These are phyloP conservation scores for Taphrina flavorubra DNA, from an alignment of 1,139 yeast species.

Conservation along the genomic window DNA sequence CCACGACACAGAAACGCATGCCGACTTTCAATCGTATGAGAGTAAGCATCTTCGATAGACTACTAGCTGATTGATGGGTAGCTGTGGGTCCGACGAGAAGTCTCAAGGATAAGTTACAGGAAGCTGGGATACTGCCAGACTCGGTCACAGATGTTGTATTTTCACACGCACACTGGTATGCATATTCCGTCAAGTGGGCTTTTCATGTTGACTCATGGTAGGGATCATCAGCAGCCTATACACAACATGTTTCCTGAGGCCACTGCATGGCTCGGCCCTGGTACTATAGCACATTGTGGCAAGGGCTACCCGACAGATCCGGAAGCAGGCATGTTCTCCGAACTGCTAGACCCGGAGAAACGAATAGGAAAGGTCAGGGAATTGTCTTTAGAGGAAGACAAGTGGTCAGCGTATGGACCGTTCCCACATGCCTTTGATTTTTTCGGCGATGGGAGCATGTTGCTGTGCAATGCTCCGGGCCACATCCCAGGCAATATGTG, in stretches of 20 bases:
- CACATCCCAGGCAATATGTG: constrained; percentile 37
- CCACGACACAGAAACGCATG: constrained; percentile 20
- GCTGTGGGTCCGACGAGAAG: constrained; percentile 10
- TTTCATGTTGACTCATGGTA: background rate
- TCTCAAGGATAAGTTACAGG: constrained; percentile 9
- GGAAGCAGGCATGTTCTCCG: constrained; percentile 26
- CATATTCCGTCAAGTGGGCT: background rate
- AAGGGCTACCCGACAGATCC: constrained; percentile 25
- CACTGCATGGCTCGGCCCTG: constrained; percentile 32
- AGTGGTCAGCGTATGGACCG: constrained; percentile 19
- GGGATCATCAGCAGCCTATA: constrained; percentile 32
- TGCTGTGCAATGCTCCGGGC: constrained; percentile 29
- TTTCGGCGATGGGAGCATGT: constrained; percentile 29
- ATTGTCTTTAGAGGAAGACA: constrained; percentile 12
- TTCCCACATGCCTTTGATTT: constrained; percentile 18
- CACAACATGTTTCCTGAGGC: constrained; percentile 26
- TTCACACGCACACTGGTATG: constrained; percentile 30
- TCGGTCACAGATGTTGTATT: constrained; percentile 24
- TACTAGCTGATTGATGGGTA: background rate
- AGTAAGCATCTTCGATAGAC: background rate
- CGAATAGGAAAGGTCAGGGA: constrained; percentile 30
- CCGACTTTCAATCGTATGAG: constrained; percentile 2
- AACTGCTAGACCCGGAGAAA: constrained; percentile 21
- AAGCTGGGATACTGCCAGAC: constrained; percentile 10
- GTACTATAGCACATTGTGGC: constrained; percentile 24